phyloP scores from a whole-genome alignment of 305 asterid genomes.

The Rubia balearica region DNA sequence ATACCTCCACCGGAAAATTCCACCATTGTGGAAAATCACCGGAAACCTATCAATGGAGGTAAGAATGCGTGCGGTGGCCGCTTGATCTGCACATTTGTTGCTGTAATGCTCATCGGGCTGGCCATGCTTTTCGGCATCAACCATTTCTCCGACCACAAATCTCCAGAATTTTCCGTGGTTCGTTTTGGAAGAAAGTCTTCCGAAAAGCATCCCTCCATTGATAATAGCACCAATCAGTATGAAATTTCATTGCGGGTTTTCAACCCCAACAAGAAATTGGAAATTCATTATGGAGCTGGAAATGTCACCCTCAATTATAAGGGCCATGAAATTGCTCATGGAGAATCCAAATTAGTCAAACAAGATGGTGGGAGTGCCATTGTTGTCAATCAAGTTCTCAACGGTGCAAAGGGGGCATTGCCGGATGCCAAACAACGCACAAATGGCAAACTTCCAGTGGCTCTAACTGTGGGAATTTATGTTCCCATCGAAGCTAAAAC shows the following conservation, averaged over 20 bases:
- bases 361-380: slow-evolving; percentile 14
- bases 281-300: slow-evolving; percentile 29
- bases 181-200: slow-evolving; percentile 21
- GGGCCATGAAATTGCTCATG: slow-evolving; percentile 35
- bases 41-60: slow-evolving; percentile 14
- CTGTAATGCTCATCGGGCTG: slow-evolving; percentile 12
- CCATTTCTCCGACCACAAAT: slow-evolving; percentile 30
- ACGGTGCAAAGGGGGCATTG: slow-evolving; percentile 21
- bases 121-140: slow-evolving; percentile 16
- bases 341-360: slow-evolving; percentile 19
- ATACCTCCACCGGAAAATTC: slow-evolving; percentile 76
- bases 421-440: slow-evolving; percentile 11
- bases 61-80: slow-evolving; percentile 10
- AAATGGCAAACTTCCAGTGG: slow-evolving; percentile 12
- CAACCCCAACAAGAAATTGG: slow-evolving; percentile 36
- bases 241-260: slow-evolving; percentile 24
- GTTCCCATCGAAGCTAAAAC: slow-evolving; percentile 39
- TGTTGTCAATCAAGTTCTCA: slow-evolving; percentile 20
- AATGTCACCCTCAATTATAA: slow-evolving; percentile 28
- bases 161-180: slow-evolving; percentile 36
- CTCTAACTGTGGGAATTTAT: slow-evolving; percentile 26
- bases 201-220: not conserved
- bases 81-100: slow-evolving; percentile 8
- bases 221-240: slow-evolving; percentile 19
- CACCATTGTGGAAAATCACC: slow-evolving; percentile 33